Base-by-base conservation (phyloP, 495 filamentous ascomycete species). In the Talaromyces wortmannii region DNA sequence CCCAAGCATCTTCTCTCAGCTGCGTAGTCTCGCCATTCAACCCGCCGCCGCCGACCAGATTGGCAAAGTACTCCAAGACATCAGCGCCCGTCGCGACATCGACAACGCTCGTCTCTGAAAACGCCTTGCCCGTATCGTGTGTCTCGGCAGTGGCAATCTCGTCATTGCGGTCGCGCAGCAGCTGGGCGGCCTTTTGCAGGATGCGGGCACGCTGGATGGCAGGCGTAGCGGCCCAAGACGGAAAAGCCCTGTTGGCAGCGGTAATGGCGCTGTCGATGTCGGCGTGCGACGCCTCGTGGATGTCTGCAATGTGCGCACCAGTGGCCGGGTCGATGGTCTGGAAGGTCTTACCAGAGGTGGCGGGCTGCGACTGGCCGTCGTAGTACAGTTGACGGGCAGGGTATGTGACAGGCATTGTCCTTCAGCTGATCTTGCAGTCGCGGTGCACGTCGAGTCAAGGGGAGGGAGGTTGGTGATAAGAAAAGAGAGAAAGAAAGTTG, bases 81-180 rank as follows among this genome's bases (percentile, higher is more conserved):
- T 91, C 88, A 3, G 86, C 85, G 31, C 88, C 88, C 3, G 86
- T 88, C 29, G 83, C 73, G 5, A 91, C 78, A 63, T 91, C 87
- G 12, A 90, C 87, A 1, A 84, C 82, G 57, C 83, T 85, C 23
- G 87, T 91, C 67, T 91, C 87, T 1, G 81, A 84, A 59, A 77
- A 89, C 0, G 87, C 81, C 63, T 89, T 90, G 53, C 87, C 87
- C 3, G 87, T 89, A 64, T 90, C 87, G 48, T 81, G 69, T 0
- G 86, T 88, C 67, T 91, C 87, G 30, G 84, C 65, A 31, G 68
- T 74, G 18, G 87, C 87, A 32, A 91, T 85, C 50, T 81, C 79
- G 60, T 90, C 83, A 61, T 89, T 91, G 53, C 79, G 76, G 55
- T 80, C 72, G 13, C 87, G 84, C 4, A 91, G 70, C 6, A 91